Percentiles rank a stretch among this genome's conserved stretches.
These are phyloP conservation scores for Chloromonas sp. DNA, from an alignment of 163 green algal genomes.

Conservation along the genomic window DNA sequence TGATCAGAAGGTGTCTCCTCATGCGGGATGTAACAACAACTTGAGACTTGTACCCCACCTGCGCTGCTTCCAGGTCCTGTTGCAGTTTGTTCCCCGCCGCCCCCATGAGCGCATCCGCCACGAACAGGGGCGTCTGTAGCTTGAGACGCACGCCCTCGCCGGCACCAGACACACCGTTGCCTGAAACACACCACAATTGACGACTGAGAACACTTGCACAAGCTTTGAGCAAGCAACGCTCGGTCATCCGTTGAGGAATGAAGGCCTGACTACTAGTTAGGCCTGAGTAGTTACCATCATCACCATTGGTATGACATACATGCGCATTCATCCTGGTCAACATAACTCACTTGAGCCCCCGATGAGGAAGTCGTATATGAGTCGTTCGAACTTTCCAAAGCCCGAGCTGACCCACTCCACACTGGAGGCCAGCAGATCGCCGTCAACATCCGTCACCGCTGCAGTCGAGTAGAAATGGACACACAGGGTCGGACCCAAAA, in stretches of 20 bases:
- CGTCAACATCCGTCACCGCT: conserved; percentile 1
- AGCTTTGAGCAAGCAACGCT: no score
- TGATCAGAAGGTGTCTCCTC: no score
- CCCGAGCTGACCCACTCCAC: conserved; percentile 7
- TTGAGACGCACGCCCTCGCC: conserved; percentile 88
- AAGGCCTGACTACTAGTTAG: no score
- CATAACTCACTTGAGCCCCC: conserved; percentile 22
- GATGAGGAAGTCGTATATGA: conserved; percentile 82
- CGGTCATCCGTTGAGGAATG: no score
- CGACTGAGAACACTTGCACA: no score
- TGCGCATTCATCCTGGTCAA: no score
- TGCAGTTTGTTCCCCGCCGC: conserved; percentile 37
- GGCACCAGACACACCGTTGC: conserved; percentile 9
- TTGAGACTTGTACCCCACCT: not conserved
- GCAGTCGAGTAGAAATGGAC: not conserved
- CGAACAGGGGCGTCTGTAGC: conserved; percentile 88
- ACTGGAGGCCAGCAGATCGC: not conserved
- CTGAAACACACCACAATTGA: not conserved
- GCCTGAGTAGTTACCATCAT: not conserved
- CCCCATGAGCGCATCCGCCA: conserved; percentile 76
- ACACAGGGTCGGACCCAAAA: no score
- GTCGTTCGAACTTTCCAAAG: conserved; percentile 27
- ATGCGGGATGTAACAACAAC: no score
- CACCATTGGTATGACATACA: not conserved
- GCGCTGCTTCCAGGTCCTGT: not conserved